A percentile compares a stretch with the other conserved stretches of the same genome.
Evolutionary conservation across 225 moss, liverwort and hornwort genomes (phyloP).

Genomic region (Polytrichum commune): DNA sequence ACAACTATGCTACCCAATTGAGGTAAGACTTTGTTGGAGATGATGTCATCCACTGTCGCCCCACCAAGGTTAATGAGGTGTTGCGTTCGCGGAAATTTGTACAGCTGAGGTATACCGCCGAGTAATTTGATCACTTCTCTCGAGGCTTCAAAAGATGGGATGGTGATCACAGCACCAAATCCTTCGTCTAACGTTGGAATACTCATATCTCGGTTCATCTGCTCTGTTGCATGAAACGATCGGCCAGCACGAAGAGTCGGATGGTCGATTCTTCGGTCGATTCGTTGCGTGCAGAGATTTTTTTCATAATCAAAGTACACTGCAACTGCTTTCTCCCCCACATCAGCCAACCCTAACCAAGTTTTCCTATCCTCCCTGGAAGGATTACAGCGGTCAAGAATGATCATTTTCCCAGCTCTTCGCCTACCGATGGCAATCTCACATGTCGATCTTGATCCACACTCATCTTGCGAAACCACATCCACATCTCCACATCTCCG

Average conservation of each 20-base stretch:
- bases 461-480: constrained; percentile 67
- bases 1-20: constrained; percentile 26
- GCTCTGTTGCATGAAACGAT: constrained; percentile 37
- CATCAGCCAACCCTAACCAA: constrained; percentile 50
- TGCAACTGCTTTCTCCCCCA: constrained; percentile 26
- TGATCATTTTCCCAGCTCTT: constrained; percentile 27
- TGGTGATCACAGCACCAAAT: constrained; percentile 28
- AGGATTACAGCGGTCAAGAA: constrained; percentile 71
- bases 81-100: constrained; percentile 71
- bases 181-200: constrained; percentile 23
- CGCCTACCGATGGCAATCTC: constrained; percentile 34
- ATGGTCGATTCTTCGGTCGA: constrained; percentile 53
- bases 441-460: constrained; percentile 47
- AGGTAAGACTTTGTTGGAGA: constrained; percentile 20
- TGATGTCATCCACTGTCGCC: constrained; percentile 50
- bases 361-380: constrained; percentile 38
- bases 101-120: constrained; percentile 6
- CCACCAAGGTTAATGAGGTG: constrained; percentile 75
- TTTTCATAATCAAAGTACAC: constrained; percentile 56
- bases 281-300: constrained; percentile 51
- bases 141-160: constrained; percentile 38
- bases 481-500: constrained; percentile 21
- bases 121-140: constrained; percentile 22
- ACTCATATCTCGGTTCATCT: constrained; percentile 32
- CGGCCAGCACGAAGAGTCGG: constrained; percentile 62